Percentiles rank a stretch among this genome's conserved stretches.
These are phyloP conservation scores for Jaltomata sinuosa DNA, from an alignment of 257 asterid genomes.

Conservation along the genomic window DNA sequence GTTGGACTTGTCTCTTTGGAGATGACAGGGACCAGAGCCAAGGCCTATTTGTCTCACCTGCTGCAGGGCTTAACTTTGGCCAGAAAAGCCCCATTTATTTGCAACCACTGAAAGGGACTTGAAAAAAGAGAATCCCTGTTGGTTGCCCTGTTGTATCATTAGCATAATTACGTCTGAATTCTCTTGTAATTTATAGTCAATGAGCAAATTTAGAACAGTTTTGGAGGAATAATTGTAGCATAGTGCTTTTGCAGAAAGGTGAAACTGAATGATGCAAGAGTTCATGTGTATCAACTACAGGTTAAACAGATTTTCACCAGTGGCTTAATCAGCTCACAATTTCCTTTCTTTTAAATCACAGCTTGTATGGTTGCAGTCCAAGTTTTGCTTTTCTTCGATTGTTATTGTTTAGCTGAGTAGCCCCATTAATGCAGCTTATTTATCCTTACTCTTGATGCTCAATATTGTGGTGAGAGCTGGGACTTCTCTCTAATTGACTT, in stretches of 20 bases:
- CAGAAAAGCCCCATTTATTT: conserved; percentile 19
- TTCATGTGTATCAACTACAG: conserved; percentile 49
- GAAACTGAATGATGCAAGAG: conserved; percentile 49
- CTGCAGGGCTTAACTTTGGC: conserved; percentile 15
- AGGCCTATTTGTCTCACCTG: conserved; percentile 30
- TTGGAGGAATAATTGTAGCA: conserved; percentile 80
- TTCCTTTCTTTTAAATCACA: background rate
- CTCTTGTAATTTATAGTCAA: conserved; percentile 64
- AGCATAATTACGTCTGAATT: conserved; percentile 40
- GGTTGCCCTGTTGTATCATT: conserved; percentile 77
- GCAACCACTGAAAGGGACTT: conserved; percentile 26
- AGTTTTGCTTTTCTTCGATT: background rate
- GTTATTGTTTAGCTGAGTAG: background rate
- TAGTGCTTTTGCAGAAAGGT: conserved; percentile 41
- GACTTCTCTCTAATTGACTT: background rate
- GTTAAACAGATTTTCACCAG: conserved; percentile 34
- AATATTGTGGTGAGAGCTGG: background rate
- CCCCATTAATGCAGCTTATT: background rate
- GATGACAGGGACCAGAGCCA: conserved; percentile 35
- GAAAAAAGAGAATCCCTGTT: conserved; percentile 30
- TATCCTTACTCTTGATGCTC: background rate
- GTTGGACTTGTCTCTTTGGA: conserved; percentile 17
- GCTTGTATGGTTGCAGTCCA: background rate
- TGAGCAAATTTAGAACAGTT: conserved; percentile 64
- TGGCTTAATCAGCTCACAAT: conserved; percentile 6